Percentiles rank a stretch among this genome's conserved stretches.
Conservation (phyloP, 225 moss, liverwort and hornwort species). For the Sphagnum tenellum region DNA sequence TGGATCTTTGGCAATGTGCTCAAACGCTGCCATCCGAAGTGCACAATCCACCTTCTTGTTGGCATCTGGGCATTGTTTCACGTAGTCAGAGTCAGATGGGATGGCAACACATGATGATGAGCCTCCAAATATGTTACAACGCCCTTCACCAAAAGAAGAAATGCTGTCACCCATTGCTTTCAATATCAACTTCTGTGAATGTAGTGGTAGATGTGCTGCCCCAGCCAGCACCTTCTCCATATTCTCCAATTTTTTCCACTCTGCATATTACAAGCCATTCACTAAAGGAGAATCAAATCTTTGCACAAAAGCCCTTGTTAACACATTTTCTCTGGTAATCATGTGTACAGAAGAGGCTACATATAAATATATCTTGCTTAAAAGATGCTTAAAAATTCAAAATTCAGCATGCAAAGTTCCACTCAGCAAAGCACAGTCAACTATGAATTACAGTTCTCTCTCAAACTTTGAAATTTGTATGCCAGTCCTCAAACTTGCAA, state of each 20-base stretch:
- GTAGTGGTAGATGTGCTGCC: conserved; percentile 47
- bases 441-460: too few species aligned
- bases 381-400: too few species aligned
- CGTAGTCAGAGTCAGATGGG: conserved; percentile 75
- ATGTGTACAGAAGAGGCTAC: too few species aligned
- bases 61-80: conserved; percentile 41
- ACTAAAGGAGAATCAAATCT: too few species aligned
- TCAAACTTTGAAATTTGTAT: too few species aligned
- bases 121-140: conserved; percentile 90
- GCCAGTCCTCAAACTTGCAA: too few species aligned
- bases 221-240: conserved; percentile 36
- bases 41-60: conserved; percentile 87
- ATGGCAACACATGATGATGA: conserved; percentile 50
- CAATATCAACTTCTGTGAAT: conserved; percentile 63
- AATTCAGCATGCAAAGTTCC: too few species aligned
- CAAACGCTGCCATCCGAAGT: conserved; percentile 66
- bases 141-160: conserved; percentile 54
- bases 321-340: too few species aligned
- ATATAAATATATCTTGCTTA: too few species aligned
- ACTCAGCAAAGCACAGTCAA: too few species aligned
- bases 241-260: conserved; percentile 49
- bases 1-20: conserved; percentile 79
- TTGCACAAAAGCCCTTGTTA: too few species aligned
- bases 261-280: conserved; percentile 13
- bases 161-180: conserved; percentile 47